Evolutionary conservation across 2,329 filamentous ascomycete species (phyloP).

Genomic region (Claviceps sp.): DNA sequence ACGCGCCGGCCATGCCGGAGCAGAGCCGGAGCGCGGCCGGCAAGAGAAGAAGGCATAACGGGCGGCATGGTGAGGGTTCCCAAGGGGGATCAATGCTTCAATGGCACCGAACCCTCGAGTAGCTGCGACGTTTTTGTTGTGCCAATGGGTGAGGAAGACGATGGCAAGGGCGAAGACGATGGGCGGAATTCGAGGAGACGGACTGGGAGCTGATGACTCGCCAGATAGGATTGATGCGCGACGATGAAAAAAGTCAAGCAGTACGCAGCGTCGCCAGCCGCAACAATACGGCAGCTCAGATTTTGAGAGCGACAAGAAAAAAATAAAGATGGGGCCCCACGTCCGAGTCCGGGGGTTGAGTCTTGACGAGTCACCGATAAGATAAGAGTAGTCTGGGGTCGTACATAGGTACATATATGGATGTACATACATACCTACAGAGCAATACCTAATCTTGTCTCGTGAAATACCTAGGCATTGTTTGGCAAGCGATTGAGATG

Average conservation of each 20-base stretch:
- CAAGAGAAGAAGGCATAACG: conserved; percentile 28
- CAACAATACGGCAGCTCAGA: not conserved
- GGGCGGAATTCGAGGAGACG: not conserved
- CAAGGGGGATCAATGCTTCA: conserved; percentile 21
- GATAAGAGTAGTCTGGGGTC: conserved; percentile 2
- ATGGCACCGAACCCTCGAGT: conserved; percentile 22
- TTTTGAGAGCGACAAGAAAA: conserved; percentile 11
- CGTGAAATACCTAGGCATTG: no score
- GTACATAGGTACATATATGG: not conserved
- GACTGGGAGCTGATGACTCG: conserved; percentile 14
- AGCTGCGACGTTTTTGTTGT: conserved; percentile 17
- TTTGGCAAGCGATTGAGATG: no score
- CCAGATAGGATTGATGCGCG: conserved; percentile 5
- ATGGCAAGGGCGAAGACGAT: conserved; percentile 6
- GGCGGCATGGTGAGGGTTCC: conserved; percentile 24
- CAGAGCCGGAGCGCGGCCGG: conserved; percentile 43
- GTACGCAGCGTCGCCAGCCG: not conserved
- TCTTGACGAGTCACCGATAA: conserved; percentile 9
- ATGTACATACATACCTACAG: not conserved
- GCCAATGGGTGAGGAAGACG: conserved; percentile 16
- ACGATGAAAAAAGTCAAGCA: conserved; percentile 2
- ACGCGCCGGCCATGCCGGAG: conserved; percentile 39
- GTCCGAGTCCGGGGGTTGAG: conserved; percentile 3
- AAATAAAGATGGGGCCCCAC: conserved; percentile 11
- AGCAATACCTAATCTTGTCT: no score